Conservation (phyloP, 2,329 filamentous ascomycete genomes). For the Cladosporium sp. region DNA sequence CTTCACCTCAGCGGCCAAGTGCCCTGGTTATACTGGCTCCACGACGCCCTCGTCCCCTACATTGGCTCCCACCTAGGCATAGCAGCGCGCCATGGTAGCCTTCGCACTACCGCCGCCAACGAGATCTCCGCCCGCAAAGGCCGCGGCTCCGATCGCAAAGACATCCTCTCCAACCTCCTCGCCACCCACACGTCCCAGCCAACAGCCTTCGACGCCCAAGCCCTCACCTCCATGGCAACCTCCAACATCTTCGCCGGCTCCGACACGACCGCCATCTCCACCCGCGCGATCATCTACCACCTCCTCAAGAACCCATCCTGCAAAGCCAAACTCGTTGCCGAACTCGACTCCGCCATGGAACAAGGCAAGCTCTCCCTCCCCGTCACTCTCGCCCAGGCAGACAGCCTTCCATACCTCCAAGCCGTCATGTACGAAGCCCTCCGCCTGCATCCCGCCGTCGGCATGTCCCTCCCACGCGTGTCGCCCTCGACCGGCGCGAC, state of each 20-base stretch:
- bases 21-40: conserved; percentile 29
- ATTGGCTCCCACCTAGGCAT: conserved; percentile 29
- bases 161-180: conserved; percentile 55
- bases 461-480: conserved; percentile 42
- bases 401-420: conserved; percentile 38
- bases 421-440: conserved; percentile 48
- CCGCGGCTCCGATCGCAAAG: conserved; percentile 38
- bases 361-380: conserved; percentile 33
- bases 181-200: conserved; percentile 41
- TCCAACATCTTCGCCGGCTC: conserved; percentile 40
- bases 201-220: conserved; percentile 42
- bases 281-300: conserved; percentile 41
- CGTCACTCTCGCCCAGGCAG: conserved; percentile 19
- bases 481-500: conserved; percentile 40
- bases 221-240: conserved; percentile 42
- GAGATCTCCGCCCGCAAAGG: conserved; percentile 35
- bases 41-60: conserved; percentile 34
- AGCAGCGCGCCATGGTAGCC: conserved; percentile 30
- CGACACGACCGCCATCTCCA: conserved; percentile 47
- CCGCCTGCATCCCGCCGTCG: conserved; percentile 45
- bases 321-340: conserved; percentile 36
- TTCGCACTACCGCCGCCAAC: conserved; percentile 32
- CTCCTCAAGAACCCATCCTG: conserved; percentile 37
- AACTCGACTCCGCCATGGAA: conserved; percentile 34
- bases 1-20: conserved; percentile 18